phyloP scores from a whole-genome alignment of 1,139 yeast genomes.

The Kodamaea derodonti region DNA sequence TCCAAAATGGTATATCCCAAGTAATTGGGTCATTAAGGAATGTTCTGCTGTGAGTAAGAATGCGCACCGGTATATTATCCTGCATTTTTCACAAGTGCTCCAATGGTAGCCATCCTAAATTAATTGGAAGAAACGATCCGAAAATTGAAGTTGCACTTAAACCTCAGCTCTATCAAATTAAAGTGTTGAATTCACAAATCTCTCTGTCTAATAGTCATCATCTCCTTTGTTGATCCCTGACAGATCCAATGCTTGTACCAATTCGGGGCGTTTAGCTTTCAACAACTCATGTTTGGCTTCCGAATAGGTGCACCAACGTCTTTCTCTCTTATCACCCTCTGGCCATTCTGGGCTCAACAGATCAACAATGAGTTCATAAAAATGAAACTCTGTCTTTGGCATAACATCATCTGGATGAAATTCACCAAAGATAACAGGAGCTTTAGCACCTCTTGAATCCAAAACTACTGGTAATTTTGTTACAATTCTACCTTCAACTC shows the following conservation, averaged over 20 bases:
- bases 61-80: too few species aligned
- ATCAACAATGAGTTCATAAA: constrained; percentile 68
- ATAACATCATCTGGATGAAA: constrained; percentile 37
- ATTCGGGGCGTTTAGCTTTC: constrained; percentile 63
- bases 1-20: too few species aligned
- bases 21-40: too few species aligned
- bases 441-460: constrained; percentile 65
- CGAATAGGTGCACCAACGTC: constrained; percentile 73
- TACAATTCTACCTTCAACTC: constrained; percentile 64
- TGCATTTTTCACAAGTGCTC: too few species aligned
- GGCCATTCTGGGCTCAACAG: constrained; percentile 69
- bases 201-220: too few species aligned
- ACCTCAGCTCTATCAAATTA: too few species aligned
- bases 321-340: constrained; percentile 53
- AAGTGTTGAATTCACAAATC: too few species aligned
- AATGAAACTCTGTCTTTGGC: constrained; percentile 79
- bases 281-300: constrained; percentile 68
- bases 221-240: too few species aligned
- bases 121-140: too few species aligned
- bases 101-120: too few species aligned
- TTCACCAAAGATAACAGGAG: constrained; percentile 45
- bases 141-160: too few species aligned
- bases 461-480: constrained; percentile 58
- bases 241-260: constrained; percentile 58
- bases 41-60: too few species aligned